These are phyloP conservation scores for Delonix regia DNA, from an alignment of 306 rosid species.

Conservation along the genomic window DNA sequence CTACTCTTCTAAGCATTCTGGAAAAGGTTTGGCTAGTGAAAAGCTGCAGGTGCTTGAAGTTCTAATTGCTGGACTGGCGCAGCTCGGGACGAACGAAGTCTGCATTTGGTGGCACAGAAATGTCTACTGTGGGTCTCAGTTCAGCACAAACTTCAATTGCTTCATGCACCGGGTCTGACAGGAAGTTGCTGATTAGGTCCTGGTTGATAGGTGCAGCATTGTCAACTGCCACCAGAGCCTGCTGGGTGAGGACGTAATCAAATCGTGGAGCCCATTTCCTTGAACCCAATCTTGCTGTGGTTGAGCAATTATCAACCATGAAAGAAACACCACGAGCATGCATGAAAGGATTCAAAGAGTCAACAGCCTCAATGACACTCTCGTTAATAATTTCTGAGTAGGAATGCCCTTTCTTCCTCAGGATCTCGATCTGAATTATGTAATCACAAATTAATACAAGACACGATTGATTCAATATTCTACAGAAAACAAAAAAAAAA, in stretches of 20 bases:
- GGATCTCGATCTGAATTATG: conserved; percentile 76
- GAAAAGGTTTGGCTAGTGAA: conserved; percentile 23
- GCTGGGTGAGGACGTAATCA: conserved; percentile 87
- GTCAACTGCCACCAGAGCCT: conserved; percentile 93
- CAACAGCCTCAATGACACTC: conserved; percentile 94
- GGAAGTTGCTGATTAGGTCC: conserved; percentile 91
- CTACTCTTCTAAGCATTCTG: conserved; percentile 13
- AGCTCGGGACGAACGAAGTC: conserved; percentile 97
- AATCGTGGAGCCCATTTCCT: conserved; percentile 99
- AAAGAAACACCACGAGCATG: conserved; percentile 99
- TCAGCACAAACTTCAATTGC: conserved; percentile 90
- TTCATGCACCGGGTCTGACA: conserved; percentile 90
- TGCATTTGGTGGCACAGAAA: conserved; percentile 86
- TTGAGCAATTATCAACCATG: conserved; percentile 98
- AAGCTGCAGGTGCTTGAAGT: not conserved
- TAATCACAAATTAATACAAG: not conserved
- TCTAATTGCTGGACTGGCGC: conserved; percentile 67
- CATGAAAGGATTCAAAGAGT: conserved; percentile 97
- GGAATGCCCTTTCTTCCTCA: conserved; percentile 97
- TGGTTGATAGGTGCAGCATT: conserved; percentile 63
- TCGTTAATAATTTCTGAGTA: conserved; percentile 96
- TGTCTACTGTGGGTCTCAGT: conserved; percentile 92
- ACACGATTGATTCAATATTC: not conserved
- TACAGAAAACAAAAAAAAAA: conserved; percentile 13
- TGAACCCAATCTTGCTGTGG: conserved; percentile 98